A percentile compares a stretch with the other conserved stretches of the same genome.
These are phyloP conservation scores for Bertia moriformis DNA, from an alignment of 2,329 filamentous ascomycete genomes.

Conservation along the genomic window DNA sequence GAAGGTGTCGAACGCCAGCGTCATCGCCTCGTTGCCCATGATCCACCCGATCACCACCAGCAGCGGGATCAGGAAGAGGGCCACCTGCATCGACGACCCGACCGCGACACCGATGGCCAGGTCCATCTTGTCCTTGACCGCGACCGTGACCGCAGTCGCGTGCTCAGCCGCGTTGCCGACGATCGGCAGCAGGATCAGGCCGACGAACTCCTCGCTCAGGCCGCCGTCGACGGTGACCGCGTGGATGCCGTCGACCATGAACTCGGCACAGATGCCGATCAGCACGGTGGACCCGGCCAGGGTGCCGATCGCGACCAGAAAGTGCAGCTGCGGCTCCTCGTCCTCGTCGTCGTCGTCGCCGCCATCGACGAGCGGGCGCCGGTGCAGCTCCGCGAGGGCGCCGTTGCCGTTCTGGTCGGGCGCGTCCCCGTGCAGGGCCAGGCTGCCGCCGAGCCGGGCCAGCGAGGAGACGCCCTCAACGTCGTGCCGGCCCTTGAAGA, in stretches of 20 bases:
- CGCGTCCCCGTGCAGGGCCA: too few species aligned
- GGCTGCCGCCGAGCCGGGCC: background rate
- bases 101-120: slow-evolving; percentile 41
- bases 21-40: slow-evolving; percentile 16
- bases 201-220: slow-evolving; percentile 44
- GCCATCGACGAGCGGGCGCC: too few species aligned
- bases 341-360: slow-evolving; percentile 10
- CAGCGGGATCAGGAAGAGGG: slow-evolving; percentile 42
- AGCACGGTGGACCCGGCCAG: slow-evolving; percentile 32
- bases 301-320: slow-evolving; percentile 26
- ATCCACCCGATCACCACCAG: slow-evolving; percentile 42
- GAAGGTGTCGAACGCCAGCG: background rate
- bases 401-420: too few species aligned
- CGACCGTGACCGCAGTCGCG: slow-evolving; percentile 40
- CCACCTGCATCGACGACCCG: slow-evolving; percentile 42
- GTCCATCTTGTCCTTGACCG: slow-evolving; percentile 32
- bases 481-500: slow-evolving; percentile 4
- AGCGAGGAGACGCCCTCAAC: slow-evolving; percentile 6
- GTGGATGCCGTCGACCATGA: slow-evolving; percentile 39
- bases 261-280: slow-evolving; percentile 40
- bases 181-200: slow-evolving; percentile 39
- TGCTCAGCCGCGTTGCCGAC: slow-evolving; percentile 43
- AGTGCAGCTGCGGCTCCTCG: slow-evolving; percentile 24
- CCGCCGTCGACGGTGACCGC: slow-evolving; percentile 33
- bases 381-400: too few species aligned